Conservation (phyloP, 2,329 filamentous ascomycete genomes). For the Akanthomyces lecanii region DNA sequence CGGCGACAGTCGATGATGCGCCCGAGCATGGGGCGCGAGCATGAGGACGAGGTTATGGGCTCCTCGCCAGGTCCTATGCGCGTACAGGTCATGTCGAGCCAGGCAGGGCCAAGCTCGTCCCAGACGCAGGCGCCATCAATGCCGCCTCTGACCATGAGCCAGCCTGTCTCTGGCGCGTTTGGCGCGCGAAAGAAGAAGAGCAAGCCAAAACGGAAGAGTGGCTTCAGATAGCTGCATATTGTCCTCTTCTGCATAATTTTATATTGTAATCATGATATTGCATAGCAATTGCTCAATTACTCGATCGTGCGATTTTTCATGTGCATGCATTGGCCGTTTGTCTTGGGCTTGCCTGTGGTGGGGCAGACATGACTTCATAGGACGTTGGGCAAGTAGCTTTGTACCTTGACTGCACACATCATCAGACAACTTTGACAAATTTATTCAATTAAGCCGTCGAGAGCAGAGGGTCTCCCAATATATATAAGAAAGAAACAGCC, state of each 20-base stretch:
- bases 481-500: not conserved
- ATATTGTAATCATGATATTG: not conserved
- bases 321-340: not conserved
- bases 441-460: no score
- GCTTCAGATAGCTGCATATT: slow-evolving; percentile 12
- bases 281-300: not conserved
- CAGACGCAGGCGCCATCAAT: slow-evolving; percentile 29
- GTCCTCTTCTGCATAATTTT: not conserved
- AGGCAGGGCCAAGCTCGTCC: slow-evolving; percentile 31
- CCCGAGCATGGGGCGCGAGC: slow-evolving; percentile 19
- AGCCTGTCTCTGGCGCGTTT: slow-evolving; percentile 43
- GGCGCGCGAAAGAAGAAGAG: slow-evolving; percentile 40
- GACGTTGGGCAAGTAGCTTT: not conserved
- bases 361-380: slow-evolving; percentile 1
- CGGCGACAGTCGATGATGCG: slow-evolving; percentile 29
- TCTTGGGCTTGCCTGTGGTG: not conserved
- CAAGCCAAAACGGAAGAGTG: slow-evolving; percentile 17
- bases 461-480: no score
- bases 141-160: slow-evolving; percentile 40
- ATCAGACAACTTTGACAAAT: not conserved
- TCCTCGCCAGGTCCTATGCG: slow-evolving; percentile 20
- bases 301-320: not conserved
- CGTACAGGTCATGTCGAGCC: slow-evolving; percentile 34
- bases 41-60: slow-evolving; percentile 8
- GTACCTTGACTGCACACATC: not conserved